Evolutionary conservation across 2,329 filamentous ascomycete genomes (phyloP), one percentile per base, ranked within the genome.

Genomic region (Colletotrichum phormii): DNA sequence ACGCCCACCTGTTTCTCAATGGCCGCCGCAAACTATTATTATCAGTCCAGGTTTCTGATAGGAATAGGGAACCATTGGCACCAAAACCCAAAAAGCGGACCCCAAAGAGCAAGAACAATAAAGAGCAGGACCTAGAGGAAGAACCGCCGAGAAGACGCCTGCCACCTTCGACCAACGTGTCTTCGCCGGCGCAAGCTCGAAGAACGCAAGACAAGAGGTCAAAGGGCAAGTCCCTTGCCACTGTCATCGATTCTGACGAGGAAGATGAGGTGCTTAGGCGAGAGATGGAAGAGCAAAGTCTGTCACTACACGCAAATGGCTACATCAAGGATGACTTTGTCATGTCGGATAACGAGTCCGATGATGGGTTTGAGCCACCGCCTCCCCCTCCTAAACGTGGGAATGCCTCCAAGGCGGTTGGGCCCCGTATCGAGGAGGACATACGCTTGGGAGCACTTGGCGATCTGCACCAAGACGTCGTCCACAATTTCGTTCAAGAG

Each of bases 401-500:
- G 64, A 71, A 66, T 15, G 22, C 60, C 18, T 64, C 61, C 74
- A 68, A 53, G 31, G 75, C 86, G 22, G 81, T 89, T 29, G 89
- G 89, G 1, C 86, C 87, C 35, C 91, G 91, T 0, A 93, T 93
- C 73, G 88, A 86, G 1, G 83, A 83, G 13, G 89, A 92, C 76
- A 80, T 84, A 24, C 86, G 87, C 24, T 84, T 93, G 75, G 83
- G 85, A 22, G 82, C 83, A 22, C 80, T 94, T 2, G 83, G 86
- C 15, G 88, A 90, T 0, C 81, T 92, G 26, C 93, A 95, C 77
- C 86, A 87, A 59, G 87, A 89, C 67, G 81, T 94, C 26, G 85
- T 95, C n/a, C 83, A 88, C 26, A 84, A 87, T 35, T 97, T 96
- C 78, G 86, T 94, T 26, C 79, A 82, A 0, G 86, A 90, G 58